phyloP scores from a whole-genome alignment of 2,329 filamentous ascomycete species.

The Fusarium sp. region DNA sequence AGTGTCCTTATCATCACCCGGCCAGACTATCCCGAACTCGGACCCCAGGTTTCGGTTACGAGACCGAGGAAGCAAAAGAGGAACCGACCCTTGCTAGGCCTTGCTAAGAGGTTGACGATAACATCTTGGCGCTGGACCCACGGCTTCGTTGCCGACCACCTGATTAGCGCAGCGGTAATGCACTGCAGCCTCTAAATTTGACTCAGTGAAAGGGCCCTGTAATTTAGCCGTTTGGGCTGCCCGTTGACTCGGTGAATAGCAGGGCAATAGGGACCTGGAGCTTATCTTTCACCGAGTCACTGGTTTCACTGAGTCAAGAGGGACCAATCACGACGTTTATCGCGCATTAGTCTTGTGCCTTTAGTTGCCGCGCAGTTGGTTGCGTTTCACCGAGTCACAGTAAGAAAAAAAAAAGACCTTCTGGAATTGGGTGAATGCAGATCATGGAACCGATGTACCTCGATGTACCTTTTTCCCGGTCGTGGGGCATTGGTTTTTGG shows the following conservation, averaged over 20 bases:
- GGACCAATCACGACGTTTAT: conserved; percentile 18
- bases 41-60: conserved; percentile 28
- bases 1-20: neutral
- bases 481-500: conserved; percentile 2
- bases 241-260: conserved; percentile 31
- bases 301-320: conserved; percentile 39
- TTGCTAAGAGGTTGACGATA: conserved; percentile 9
- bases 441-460: conserved; percentile 18
- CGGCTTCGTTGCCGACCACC: conserved; percentile 26
- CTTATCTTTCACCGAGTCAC: conserved; percentile 39
- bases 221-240: neutral
- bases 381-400: conserved; percentile 25
- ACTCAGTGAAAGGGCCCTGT: conserved; percentile 33
- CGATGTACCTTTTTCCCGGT: conserved; percentile 32
- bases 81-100: conserved; percentile 4
- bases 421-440: conserved; percentile 1
- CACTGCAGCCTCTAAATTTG: neutral
- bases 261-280: conserved; percentile 4
- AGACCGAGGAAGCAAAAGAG: conserved; percentile 17
- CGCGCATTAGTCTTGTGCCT: conserved; percentile 13
- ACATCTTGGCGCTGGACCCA: conserved; percentile 11
- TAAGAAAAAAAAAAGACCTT: neutral
- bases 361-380: conserved; percentile 23
- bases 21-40: conserved; percentile 18
- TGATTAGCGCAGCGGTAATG: conserved; percentile 16